Base-by-base conservation (phyloP, 306 rosid genomes). In the Cercis canadensis region DNA sequence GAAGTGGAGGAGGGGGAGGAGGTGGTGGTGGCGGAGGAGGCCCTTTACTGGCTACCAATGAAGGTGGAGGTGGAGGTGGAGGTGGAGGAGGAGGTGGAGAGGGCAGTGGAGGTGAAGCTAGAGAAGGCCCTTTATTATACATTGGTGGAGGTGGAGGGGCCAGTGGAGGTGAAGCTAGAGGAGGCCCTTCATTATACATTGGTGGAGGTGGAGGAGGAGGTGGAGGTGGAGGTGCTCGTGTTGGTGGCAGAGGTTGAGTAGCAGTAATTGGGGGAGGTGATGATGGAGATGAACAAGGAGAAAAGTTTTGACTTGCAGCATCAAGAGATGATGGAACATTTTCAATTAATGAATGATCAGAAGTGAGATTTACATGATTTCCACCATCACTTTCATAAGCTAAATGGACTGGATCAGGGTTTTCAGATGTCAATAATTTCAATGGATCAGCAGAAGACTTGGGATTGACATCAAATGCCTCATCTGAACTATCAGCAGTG, bases 401-500 rank as follows among this genome's bases (percentile, higher is more conserved):
- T 68, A 80, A 61, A 54, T 75, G 75, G 16, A 67, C 72, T 36
- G 85, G 74, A 82, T 85, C 92, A 72, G 72, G 70, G 37, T 40
- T 59, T 16, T 86, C 88, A 5, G 75, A 55, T 70, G 73, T 70
- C 47, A 63, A 57, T 69, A 83, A 73, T 76, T 79, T 93, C 0
- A 81, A 24, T 57, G 87, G 57, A 83, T 87, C 92, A 15, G 69
- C 32, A 54, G 82, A 79, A 69, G 82, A 71, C 75, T 74, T 90
- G 53, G 90, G 79, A 81, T 78, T 60, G 70, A 75, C 77, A 81
- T 93, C 98, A 80, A 78, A 88, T 40, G 87, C 89, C 81, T 90
- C 97, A 83, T 94, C 98, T 51, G 89, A 81, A 90, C 98, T 88
- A 84, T 93, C 98, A 51, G 94, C 97, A 71, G 93, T 63, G 80